Base-by-base conservation (phyloP, 2,329 filamentous ascomycete genomes). In the Colletotrichum siamense region DNA sequence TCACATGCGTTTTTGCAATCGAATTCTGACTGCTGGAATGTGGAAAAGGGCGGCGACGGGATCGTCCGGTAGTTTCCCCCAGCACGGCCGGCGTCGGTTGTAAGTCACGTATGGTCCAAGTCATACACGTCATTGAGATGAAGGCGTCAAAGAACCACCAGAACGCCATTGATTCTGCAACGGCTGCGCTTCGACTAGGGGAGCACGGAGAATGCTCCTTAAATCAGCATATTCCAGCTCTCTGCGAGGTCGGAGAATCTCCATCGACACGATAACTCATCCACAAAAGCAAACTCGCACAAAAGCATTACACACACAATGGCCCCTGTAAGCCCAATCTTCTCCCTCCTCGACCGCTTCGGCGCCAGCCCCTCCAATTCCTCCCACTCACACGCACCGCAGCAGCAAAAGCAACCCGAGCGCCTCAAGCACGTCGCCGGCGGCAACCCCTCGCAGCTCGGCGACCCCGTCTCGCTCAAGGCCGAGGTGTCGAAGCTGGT, bases 391-490 rank as follows among this genome's bases (percentile, higher is more conserved):
- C 75, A 28, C 39, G 8, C 24, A 16, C 18, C 32, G 10, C 24
- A 32, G n/a, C 44, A 75, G 52, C 71, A 77, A 28, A 71, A 77
- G 16, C 75, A 77, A 24, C 66, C 71, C 59, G 71, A 77, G 59
- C 75, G 75, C 24, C 75, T 77, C 61, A 77, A 77, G 44, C 75
- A 77, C 66, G 75, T 77, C 49, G 75, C 75, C 39, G 75, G 81
- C 77, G 80, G 81, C 30, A 82, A 88, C 76, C 84, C 84, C 1
- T 84, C 82, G 52, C 83, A 83, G 75, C 79, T 86, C 5, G 85
- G 85, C 52, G 85, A 86, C 70, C 85, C 85, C 3, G 82, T 86
- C 68, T 86, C 83, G 68, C 67, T 85, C 34, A 86, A 86, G 70
- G 84, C 84, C n/a, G 85, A 86, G 70, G 75, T 77, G 13, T 73